A percentile compares a stretch with the other conserved stretches of the same genome.
These are phyloP conservation scores for Ramichloridium luteum DNA, from an alignment of 2,329 filamentous ascomycete genomes.

Conservation along the genomic window DNA sequence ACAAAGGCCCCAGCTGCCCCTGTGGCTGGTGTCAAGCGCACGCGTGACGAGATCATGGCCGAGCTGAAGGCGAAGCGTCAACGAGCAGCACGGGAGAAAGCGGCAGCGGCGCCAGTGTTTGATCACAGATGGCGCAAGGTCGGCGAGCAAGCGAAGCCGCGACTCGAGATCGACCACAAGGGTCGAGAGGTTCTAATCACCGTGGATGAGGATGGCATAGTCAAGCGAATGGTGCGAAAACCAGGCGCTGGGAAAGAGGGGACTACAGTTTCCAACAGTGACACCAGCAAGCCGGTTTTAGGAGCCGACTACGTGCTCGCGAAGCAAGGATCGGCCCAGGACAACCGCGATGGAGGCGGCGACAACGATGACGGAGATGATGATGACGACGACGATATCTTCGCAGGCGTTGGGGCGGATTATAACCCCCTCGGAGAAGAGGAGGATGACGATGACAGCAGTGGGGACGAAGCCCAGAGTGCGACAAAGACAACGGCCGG, in stretches of 20 bases:
- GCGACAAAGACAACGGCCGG: constrained; percentile 1
- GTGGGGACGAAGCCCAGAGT: constrained; percentile 25
- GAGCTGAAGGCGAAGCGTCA: constrained; percentile 45
- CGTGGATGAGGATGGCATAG: constrained; percentile 46
- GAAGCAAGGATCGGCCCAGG: constrained; percentile 2
- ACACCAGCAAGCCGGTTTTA: constrained; percentile 20
- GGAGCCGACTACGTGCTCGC: constrained; percentile 23
- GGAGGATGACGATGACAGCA: constrained; percentile 33
- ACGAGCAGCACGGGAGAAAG: constrained; percentile 32
- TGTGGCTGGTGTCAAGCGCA: constrained; percentile 39
- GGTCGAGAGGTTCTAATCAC: constrained; percentile 48
- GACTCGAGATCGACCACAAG: constrained; percentile 44
- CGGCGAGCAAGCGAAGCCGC: constrained; percentile 40
- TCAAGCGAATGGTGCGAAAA: constrained; percentile 50
- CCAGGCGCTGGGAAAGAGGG: constrained; percentile 26
- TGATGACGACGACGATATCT: constrained; percentile 51
- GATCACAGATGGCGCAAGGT: constrained; percentile 20
- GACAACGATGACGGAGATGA: constrained; percentile 17
- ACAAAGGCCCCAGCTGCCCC: constrained; percentile 31
- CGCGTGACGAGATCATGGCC: constrained; percentile 46
- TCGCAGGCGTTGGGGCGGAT: constrained; percentile 45
- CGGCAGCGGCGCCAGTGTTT: constrained; percentile 36
- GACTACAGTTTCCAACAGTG: constrained; percentile 13
- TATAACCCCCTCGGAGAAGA: constrained; percentile 48
- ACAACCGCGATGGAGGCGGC: constrained; percentile 1